Percentiles rank a stretch among this genome's conserved stretches.
Evolutionary conservation across 2,329 filamentous ascomycete genomes (phyloP).

Genomic region (Trichoderma sp.): DNA sequence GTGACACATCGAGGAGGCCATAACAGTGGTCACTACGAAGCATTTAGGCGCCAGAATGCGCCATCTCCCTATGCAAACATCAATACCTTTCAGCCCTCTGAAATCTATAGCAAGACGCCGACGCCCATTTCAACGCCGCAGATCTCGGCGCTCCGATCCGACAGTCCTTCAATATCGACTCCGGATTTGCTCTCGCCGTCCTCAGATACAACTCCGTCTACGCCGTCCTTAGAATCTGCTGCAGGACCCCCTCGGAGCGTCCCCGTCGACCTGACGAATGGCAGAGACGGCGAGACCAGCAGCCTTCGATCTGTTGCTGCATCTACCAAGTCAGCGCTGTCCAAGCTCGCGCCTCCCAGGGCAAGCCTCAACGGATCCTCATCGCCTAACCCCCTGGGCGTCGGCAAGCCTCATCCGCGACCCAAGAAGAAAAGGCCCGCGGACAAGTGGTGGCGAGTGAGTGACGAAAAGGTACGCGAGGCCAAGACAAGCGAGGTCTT

Average conservation of each 20-base stretch:
- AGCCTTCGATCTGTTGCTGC: conserved; percentile 57
- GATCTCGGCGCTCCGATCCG: conserved; percentile 37
- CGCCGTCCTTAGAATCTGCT: conserved; percentile 39
- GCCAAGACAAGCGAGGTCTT: conserved; percentile 89
- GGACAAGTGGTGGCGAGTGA: conserved; percentile 94
- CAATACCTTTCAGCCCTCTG: conserved; percentile 72
- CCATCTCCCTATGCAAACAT: conserved; percentile 79
- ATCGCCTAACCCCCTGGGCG: conserved; percentile 23
- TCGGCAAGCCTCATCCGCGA: conserved; percentile 36
- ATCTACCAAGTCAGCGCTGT: conserved; percentile 55
- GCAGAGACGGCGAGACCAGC: conserved; percentile 46
- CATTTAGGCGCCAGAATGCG: conserved; percentile 82
- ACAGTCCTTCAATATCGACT: conserved; percentile 46
- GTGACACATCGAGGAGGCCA: conserved; percentile 96
- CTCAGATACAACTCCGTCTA: conserved; percentile 36
- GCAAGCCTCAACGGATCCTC: conserved; percentile 27
- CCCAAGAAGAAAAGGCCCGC: conserved; percentile 57
- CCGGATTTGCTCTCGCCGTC: conserved; percentile 46
- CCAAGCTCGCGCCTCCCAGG: conserved; percentile 44
- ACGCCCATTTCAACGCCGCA: conserved; percentile 52
- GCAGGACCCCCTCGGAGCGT: conserved; percentile 34
- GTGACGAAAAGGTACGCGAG: conserved; percentile 94
- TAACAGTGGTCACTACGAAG: conserved; percentile 95
- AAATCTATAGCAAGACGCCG: conserved; percentile 66
- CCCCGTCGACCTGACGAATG: conserved; percentile 30